Evolutionary conservation across 1,139 yeast species (phyloP), one percentile per base, ranked within the genome.

Genomic region (Kodamaea sp.): DNA sequence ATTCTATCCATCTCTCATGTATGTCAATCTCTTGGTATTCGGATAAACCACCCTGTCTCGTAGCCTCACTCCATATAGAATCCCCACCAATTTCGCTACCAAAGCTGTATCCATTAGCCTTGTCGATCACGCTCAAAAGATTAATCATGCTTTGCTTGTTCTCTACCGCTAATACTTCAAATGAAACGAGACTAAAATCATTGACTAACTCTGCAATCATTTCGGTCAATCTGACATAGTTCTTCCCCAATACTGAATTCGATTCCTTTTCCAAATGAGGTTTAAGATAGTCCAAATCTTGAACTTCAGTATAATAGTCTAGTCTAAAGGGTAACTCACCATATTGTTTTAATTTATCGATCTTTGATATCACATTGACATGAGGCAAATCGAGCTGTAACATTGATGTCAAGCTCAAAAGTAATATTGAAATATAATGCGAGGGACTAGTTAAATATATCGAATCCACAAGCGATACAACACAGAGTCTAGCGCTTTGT

Each of bases 61-160:
- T 77, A 0, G 97, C 96, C 51, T 90, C 96, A 10, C 90, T 85
- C 98, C 98, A 94, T 3, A 92, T 81, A 0, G 94, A 78, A 57
- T 94, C 99, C 11, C 97, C 97, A 3, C 97, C 96, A 9, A 90
- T 73, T 51, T 94, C 99, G 27, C 89, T 84, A 0, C 99, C 99
- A 66, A 87, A 89, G 49, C 86, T 75, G 57, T 94, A 94, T 0
- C 99, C 99, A 50, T 83, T 86, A 2, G 97, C 94, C 56, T 85
- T 88, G 57, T 94, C 99, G 9, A 94, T 78, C 1, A 79, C 70
- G 10, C 84, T 74, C 39, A 92, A 70, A 28, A 94, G 61, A 39
- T 82, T 75, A 28, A 92, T 89, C 98, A 94, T 92, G 27, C 94
- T 81, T 47, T 81, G 79, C 55, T 90, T 90, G 58, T 92, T 94